phyloP scores from a whole-genome alignment of 306 rosid species.

The Cucurbita argyrosperma region DNA sequence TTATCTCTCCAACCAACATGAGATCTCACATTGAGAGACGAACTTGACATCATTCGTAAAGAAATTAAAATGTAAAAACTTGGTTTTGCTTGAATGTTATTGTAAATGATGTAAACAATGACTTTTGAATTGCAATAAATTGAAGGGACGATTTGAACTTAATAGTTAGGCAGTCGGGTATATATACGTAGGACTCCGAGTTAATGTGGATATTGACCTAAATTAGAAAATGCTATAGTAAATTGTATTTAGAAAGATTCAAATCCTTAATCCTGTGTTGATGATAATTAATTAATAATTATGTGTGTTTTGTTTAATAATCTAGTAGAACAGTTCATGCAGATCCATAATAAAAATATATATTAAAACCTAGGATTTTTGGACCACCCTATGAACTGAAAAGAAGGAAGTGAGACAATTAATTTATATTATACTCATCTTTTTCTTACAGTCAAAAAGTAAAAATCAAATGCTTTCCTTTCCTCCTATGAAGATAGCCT shows the following conservation, averaged over 20 bases:
- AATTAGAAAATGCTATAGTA: too few relatives aligned
- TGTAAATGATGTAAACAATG: too few relatives aligned
- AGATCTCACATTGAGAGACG: too few relatives aligned
- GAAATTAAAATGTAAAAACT: too few relatives aligned
- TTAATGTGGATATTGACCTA: too few relatives aligned
- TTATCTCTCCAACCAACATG: too few relatives aligned
- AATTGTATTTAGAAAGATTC: neutral
- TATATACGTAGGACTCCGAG: too few relatives aligned
- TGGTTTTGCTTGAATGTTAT: too few relatives aligned
- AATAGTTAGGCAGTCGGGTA: too few relatives aligned
- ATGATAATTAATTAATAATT: neutral
- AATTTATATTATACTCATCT: neutral
- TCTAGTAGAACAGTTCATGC: neutral
- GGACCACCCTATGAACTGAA: neutral
- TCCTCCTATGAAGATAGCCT: neutral
- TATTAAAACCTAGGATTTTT: neutral
- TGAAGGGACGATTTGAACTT: too few relatives aligned
- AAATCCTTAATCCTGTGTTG: neutral
- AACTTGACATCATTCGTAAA: too few relatives aligned
- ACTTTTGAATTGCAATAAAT: too few relatives aligned
- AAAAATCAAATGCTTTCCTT: neutral
- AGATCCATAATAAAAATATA: neutral
- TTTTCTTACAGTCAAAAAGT: neutral
- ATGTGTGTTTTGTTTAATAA: neutral
- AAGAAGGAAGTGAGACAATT: neutral